Base-by-base conservation (phyloP, 148 eudicot genomes). In the Vaccinium darrowii region DNA sequence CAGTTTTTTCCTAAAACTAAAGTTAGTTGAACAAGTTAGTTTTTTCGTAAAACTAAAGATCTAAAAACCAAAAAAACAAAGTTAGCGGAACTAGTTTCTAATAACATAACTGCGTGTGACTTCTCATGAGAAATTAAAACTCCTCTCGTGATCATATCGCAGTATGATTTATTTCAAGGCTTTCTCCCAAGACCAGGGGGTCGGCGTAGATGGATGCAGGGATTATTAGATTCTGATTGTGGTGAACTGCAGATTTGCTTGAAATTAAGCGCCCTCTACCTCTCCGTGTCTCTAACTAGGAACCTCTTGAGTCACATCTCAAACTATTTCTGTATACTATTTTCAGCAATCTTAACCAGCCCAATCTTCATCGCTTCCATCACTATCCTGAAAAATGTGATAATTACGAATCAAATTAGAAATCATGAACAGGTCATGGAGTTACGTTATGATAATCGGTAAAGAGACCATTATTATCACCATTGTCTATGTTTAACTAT, bases 361-460 rank as follows among this genome's bases (percentile, higher is more conserved):
- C 93, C 90, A 90, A 74, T 91, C 93, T 69, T 91, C 90, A 69
- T 91, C 93, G 85, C 91, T 90, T 83, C 39, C 90, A 84, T 85
- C 84, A 33, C 62, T 84, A 69, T 86, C 87, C 85, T 85, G 83
- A 54, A 80, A 65, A 71, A 79, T 39, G 25, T 75, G 25, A 63
- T 15, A 21, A 36, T 27, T 21, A 80, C 72, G 25, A 69, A 65
- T 79, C 18, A 53, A 78, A 33, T 52, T 39, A 15, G 49, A 33
- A 27, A 67, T 23, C 6, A 27, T 10, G 33, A 84, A 30, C 39
- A 78, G 7, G 49, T 84, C 77, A 33, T 50, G 12, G 21, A 36
- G 19, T 58, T 39, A 33, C 27, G 54, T 84, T 14, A 78, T 30
- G 58, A 12, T 52, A 51, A 23, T n/a, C 36, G 27, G 39, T 52